Base-by-base conservation (phyloP, 78 protist species). In the Salpingoeca rosetta region DNA sequence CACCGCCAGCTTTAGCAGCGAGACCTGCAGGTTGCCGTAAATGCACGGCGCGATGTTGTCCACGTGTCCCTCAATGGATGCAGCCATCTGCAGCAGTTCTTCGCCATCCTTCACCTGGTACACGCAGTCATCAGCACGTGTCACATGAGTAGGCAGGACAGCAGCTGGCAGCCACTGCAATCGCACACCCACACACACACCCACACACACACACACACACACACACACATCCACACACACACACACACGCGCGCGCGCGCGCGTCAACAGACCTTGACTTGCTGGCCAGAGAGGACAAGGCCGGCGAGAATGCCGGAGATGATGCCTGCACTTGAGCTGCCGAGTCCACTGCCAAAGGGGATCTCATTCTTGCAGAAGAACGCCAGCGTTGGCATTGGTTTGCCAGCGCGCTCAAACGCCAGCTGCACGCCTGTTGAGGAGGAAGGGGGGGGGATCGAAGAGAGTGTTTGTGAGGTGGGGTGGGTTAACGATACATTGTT, bases 41-140 rank as follows among this genome's bases (percentile, higher is more conserved):
- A 90, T 84, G 40, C 88, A 86, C 12, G 92, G 90, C 37, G 92
- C 86, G 37, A 83, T 80, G 74, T 90, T 90, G 85, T 90, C 92
- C 2, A 90, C 85, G 74, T 87, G 90, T 36, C 92, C 90, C 75
- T 90, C 92, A 35, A 87, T 79, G 1, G 57, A 81, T 1, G 92
- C 85, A 11, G 88, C 88, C 26, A 84, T 22, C 82, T 90, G 86
- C 39, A 87, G 86, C 45, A 90, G 76, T 40, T 0, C 44, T 42
- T 83, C 82, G 35, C n/a, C n/a, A n/a, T n/a, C n/a, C n/a, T n/a
- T n/a, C n/a, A n/a, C n/a, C n/a, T n/a, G n/a, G n/a, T n/a, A n/a
- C n/a, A n/a, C n/a, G n/a, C n/a, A n/a, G n/a, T n/a, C n/a, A n/a
- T n/a, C n/a, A n/a, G n/a, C n/a, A n/a, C n/a, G n/a, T n/a, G n/a